A percentile compares a stretch with the other conserved stretches of the same genome.
Evolutionary conservation across 148 eudicot genomes (phyloP).

Genomic region (Fallopia convolvulus): DNA sequence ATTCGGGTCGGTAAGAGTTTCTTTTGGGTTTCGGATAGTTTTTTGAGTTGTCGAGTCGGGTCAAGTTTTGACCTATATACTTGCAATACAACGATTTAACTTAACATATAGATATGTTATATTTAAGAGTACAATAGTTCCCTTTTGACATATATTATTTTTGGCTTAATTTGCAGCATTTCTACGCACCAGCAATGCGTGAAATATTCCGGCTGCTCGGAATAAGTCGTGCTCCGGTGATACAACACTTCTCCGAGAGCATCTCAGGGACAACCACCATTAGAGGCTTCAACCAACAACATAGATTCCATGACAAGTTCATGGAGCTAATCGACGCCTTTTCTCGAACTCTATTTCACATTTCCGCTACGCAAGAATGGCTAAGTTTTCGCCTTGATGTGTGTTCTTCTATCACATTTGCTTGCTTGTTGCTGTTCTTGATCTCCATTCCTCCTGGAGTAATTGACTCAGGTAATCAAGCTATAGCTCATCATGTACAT

Average conservation of each 20-base stretch:
- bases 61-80: too few relatives aligned
- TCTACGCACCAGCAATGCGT: slow-evolving; percentile 49
- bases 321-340: slow-evolving; percentile 35
- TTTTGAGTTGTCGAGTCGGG: too few relatives aligned
- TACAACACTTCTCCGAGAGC: slow-evolving; percentile 64
- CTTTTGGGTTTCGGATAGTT: too few relatives aligned
- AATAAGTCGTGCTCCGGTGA: slow-evolving; percentile 58
- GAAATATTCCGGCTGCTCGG: slow-evolving; percentile 53
- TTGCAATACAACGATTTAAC: too few relatives aligned
- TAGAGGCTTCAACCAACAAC: slow-evolving; percentile 56
- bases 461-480: slow-evolving; percentile 45
- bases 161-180: slow-evolving; percentile 25
- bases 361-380: slow-evolving; percentile 55
- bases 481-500: too few relatives aligned
- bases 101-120: too few relatives aligned
- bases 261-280: slow-evolving; percentile 58
- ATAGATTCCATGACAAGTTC: slow-evolving; percentile 34
- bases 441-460: slow-evolving; percentile 44
- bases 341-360: slow-evolving; percentile 54
- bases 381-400: slow-evolving; percentile 50
- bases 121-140: background rate
- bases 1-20: too few relatives aligned
- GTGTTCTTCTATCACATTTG: slow-evolving; percentile 41
- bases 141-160: background rate
- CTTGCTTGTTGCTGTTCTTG: slow-evolving; percentile 44